These are phyloP conservation scores for Lachnellula willkommii DNA, from an alignment of 2,329 filamentous ascomycete genomes.

Conservation along the genomic window DNA sequence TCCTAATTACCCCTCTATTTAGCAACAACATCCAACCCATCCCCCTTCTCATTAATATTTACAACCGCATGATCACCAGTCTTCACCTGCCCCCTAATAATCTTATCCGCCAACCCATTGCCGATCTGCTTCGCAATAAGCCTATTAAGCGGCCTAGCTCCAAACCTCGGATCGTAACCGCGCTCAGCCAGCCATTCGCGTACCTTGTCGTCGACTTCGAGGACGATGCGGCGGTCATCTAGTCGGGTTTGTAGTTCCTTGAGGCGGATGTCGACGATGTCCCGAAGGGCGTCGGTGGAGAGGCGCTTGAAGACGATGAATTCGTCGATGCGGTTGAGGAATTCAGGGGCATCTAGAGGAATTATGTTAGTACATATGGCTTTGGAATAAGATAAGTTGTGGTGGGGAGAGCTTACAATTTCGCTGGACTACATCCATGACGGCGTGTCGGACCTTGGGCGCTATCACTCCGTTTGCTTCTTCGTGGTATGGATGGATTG, in stretches of 20 bases:
- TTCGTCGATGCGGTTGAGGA: conserved; percentile 92
- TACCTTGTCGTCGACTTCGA: conserved; percentile 66
- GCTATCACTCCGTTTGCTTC: conserved; percentile 64
- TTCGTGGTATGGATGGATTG: conserved; percentile 57
- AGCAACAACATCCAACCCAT: conserved; percentile 48
- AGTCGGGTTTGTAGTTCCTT: conserved; percentile 77
- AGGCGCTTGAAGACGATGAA: conserved; percentile 95
- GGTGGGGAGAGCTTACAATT: conserved; percentile 41
- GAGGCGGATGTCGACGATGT: conserved; percentile 90
- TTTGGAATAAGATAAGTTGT: background rate
- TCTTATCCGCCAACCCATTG: conserved; percentile 82
- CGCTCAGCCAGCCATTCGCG: conserved; percentile 82
- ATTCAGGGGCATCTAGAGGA: conserved; percentile 69
- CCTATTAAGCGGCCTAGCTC: conserved; percentile 83
- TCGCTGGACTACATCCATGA: conserved; percentile 79
- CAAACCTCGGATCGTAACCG: conserved; percentile 88
- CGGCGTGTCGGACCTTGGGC: conserved; percentile 65
- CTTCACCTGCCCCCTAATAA: conserved; percentile 79
- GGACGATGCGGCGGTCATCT: conserved; percentile 75
- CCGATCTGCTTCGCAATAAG: conserved; percentile 87
- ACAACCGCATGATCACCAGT: conserved; percentile 70
- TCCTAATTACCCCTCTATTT: conserved; percentile 6
- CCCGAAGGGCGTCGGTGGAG: conserved; percentile 69
- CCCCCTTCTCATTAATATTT: conserved; percentile 56
- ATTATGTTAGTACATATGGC: too few relatives aligned